Evolutionary conservation across 2,329 filamentous ascomycete genomes (phyloP).

Genomic region (Xylariaceae sp.): DNA sequence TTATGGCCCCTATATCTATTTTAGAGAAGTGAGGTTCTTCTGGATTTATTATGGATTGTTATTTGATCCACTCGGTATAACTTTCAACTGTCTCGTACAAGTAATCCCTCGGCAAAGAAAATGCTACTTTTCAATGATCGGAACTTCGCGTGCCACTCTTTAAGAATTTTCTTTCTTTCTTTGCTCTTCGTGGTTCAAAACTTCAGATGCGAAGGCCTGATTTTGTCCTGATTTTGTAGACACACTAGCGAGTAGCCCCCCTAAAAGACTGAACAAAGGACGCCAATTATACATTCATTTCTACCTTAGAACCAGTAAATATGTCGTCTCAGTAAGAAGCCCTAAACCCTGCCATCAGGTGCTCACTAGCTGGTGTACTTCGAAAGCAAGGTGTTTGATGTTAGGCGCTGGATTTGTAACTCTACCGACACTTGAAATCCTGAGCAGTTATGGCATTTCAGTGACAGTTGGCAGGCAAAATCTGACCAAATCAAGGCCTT

Average conservation of each 20-base stretch:
- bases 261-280: background rate
- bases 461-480: slow-evolving; percentile 64
- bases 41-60: background rate
- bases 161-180: slow-evolving; percentile 14
- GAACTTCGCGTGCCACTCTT: slow-evolving; percentile 29
- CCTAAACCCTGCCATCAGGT: background rate
- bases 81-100: no score
- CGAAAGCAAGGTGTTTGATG: slow-evolving; percentile 43
- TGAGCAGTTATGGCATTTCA: slow-evolving; percentile 60
- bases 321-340: slow-evolving; percentile 22
- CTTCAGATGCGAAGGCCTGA: slow-evolving; percentile 1
- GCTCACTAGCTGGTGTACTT: slow-evolving; percentile 4
- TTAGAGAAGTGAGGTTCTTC: no score
- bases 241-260: background rate
- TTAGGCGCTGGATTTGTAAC: slow-evolving; percentile 62
- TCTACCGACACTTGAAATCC: slow-evolving; percentile 65
- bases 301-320: background rate
- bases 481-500: background rate
- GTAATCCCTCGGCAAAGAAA: background rate
- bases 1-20: background rate
- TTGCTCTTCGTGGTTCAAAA: no score
- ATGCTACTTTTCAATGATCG: slow-evolving; percentile 13
- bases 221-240: no score
- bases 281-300: background rate
- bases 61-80: background rate